Conservation (phyloP, 352 stramenopile genomes). For the Globisporangium recalcitrans region DNA sequence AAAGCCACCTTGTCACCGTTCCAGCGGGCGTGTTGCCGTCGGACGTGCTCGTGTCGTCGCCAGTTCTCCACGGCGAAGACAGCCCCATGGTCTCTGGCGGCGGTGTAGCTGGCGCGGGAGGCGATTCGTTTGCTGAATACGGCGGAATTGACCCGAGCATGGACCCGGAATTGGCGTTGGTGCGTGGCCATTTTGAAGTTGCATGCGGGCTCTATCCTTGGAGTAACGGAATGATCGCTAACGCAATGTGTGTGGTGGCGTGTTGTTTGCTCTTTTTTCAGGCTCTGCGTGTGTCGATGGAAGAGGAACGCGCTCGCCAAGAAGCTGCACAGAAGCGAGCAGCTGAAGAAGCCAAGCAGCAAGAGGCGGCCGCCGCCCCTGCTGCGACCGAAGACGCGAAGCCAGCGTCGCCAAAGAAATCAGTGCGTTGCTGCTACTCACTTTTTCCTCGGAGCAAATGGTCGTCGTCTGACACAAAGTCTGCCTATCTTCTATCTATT, state of each 20-base stretch:
- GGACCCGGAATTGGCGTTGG: constrained; percentile 98
- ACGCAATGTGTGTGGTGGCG: not conserved
- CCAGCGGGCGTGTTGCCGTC: constrained; percentile 95
- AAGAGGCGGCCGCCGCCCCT: constrained; percentile 27
- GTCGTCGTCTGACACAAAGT: not conserved
- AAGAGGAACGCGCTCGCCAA: constrained; percentile 96
- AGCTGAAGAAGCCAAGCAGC: constrained; percentile 54
- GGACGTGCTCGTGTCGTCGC: constrained; percentile 95
- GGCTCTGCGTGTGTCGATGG: constrained; percentile 96
- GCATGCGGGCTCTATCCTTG: not conserved
- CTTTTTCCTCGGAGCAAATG: not conserved
- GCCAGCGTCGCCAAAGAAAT: constrained; percentile 16
- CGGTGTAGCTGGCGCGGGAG: constrained; percentile 27
- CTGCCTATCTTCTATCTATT: not conserved
- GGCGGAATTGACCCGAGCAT: constrained; percentile 97
- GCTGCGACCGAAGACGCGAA: constrained; percentile 27
- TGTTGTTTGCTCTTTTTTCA: constrained; percentile 13
- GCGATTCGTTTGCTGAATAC: constrained; percentile 90
- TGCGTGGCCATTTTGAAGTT: constrained; percentile 22
- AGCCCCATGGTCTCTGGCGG: constrained; percentile 43
- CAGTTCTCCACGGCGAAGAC: constrained; percentile 90
- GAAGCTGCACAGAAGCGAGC: constrained; percentile 91
- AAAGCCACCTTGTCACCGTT: constrained; percentile 94
- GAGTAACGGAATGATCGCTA: not conserved
- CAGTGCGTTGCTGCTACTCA: not conserved